Percentiles rank a stretch among this genome's conserved stretches.
phyloP scores from a whole-genome alignment of 805 yeast species.

The Wickerhamiella sorbophila region DNA sequence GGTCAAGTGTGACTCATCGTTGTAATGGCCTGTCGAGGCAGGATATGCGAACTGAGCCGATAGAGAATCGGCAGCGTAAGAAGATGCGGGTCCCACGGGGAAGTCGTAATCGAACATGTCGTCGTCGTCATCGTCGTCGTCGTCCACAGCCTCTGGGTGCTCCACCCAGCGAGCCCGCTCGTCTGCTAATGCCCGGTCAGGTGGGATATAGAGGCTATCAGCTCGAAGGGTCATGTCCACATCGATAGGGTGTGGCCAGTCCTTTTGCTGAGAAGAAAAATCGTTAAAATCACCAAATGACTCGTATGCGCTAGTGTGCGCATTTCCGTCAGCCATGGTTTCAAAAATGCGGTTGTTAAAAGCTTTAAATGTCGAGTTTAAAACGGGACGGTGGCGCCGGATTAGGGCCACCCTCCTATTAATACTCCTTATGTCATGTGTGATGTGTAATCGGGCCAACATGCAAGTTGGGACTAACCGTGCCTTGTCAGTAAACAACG shows the following conservation, averaged over 20 bases:
- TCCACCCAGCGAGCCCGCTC: conserved; percentile 3
- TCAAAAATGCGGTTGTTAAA: not conserved
- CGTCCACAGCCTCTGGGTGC: conserved; percentile 15
- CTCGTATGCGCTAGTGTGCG: not conserved
- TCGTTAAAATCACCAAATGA: not conserved
- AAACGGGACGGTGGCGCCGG: conserved; percentile 1
- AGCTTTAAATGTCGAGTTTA: not conserved
- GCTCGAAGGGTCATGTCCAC: conserved; percentile 1
- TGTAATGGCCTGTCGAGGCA: not conserved
- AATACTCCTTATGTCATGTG: not conserved
- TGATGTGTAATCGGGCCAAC: not conserved
- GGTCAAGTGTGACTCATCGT: not conserved
- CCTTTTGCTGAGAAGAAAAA: not conserved
- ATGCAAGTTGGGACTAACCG: not conserved
- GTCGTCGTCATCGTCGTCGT: conserved; percentile 17
- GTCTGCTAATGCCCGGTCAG: conserved; percentile 10
- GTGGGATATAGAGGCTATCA: conserved; percentile 14
- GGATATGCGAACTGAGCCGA: not conserved
- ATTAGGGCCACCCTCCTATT: not conserved
- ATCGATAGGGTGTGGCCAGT: conserved; percentile 1
- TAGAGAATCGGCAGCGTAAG: not conserved
- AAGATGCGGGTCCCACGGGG: not conserved
- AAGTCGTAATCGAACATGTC: conserved; percentile 9
- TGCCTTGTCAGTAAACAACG: not conserved
- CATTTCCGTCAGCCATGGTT: conserved; percentile 4